Base-by-base conservation (phyloP, 768 basidiomycete species). In the Mrakia gelida region DNA sequence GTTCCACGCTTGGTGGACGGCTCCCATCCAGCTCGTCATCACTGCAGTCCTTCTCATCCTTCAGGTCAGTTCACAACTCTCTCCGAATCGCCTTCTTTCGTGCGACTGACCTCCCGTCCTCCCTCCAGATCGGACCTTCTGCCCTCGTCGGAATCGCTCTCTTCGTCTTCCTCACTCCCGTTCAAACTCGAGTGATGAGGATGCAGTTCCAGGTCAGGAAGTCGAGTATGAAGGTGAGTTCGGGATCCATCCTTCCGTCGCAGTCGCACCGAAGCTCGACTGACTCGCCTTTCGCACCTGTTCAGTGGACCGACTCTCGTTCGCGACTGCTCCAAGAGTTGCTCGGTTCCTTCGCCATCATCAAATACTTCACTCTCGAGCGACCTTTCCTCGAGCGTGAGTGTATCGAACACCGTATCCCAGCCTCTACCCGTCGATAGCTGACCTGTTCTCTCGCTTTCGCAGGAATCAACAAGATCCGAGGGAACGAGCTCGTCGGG, bases 331-430 rank as follows among this genome's bases (percentile, higher is more conserved):
- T 92, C 28, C 87, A 90, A 38, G 91, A 91, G 81, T 87, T 90
- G 7, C 82, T 92, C 13, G 87, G 90, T 86, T 82, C 79, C n/a
- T 72, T 65, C 56, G 49, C 73, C 87, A 87, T 91, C n/a, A 89
- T 92, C 75, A 92, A 91, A 82, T 91, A 90, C 81, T 92, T 92
- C 82, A 90, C 88, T 38, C 92, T 91, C 80, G 91, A 92, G 84
- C 80, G 86, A 0, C 90, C 91, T 0, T 92, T 91, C 83, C 83
- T 91, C 63, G 86, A 89, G 79, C 86, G 91, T 90, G 79, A 82
- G 87, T 84, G 7, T 2, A 43, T 43, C n/a, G 41, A 43, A 43
- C 41, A 43, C 6, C n/a, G n/a, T n/a, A 43, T 43, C 41, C 41
- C 3, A 32, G 3, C 72, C 32, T 28, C n/a, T n/a, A n/a, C n/a